Evolutionary conservation across 2,329 filamentous ascomycete genomes (phyloP).

Genomic region (Colletotrichum lupini): DNA sequence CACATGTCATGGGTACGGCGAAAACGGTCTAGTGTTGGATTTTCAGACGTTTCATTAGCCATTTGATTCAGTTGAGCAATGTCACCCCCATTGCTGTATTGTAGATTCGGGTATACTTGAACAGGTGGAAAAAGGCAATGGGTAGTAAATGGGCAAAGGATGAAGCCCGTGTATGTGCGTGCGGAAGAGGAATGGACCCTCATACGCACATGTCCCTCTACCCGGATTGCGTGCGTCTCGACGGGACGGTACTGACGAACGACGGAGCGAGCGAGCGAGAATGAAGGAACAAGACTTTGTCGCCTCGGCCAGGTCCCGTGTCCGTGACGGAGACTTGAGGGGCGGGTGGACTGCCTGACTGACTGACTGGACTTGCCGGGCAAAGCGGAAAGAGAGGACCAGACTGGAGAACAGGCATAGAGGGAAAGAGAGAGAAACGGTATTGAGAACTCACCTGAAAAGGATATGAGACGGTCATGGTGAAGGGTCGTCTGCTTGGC

Average conservation of each 20-base stretch:
- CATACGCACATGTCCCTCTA: background rate
- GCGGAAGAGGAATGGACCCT: background rate
- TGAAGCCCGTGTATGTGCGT: background rate
- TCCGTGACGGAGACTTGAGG: background rate
- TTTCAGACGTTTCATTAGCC: conserved; percentile 50
- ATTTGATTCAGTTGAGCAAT: background rate
- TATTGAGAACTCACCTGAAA: conserved; percentile 38
- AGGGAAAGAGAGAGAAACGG: background rate
- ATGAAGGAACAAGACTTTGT: background rate
- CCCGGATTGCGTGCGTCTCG: background rate
- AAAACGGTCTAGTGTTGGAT: conserved; percentile 79
- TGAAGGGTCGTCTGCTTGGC: conserved; percentile 30
- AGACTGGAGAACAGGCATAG: no score
- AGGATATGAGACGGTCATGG: conserved; percentile 40
- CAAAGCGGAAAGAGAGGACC: background rate
- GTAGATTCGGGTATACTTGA: no score
- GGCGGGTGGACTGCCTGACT: background rate
- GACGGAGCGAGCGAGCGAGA: background rate
- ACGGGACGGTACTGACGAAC: background rate
- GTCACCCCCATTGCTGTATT: background rate
- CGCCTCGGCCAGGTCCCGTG: background rate
- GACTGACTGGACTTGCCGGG: background rate
- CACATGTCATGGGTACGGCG: conserved; percentile 92
- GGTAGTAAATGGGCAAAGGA: background rate
- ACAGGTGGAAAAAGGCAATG: background rate